phyloP scores from a whole-genome alignment of 257 asterid species.

The Solanum lycopersicoides region DNA sequence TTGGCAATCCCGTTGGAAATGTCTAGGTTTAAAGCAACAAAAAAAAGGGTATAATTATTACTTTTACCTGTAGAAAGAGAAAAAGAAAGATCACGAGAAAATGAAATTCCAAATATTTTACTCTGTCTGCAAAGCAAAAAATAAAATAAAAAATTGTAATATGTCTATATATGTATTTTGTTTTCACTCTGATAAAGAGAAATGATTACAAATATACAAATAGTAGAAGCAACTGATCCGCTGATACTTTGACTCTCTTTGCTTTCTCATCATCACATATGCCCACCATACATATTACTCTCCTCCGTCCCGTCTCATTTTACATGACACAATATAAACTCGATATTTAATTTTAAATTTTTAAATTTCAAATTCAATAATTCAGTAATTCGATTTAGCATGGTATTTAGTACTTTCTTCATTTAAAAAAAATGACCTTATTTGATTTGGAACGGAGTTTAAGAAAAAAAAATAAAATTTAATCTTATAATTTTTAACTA shows the following conservation, averaged over 20 bases:
- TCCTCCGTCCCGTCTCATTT: accelerated
- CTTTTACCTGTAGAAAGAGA: neutral
- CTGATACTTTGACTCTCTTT: neutral
- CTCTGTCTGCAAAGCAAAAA: neutral
- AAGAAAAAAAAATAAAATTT: no score
- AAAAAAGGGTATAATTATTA: neutral
- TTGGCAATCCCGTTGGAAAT: neutral
- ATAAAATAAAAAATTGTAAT: neutral
- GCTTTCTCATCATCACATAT: neutral
- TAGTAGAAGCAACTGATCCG: slow-evolving; percentile 11
- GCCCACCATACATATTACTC: no score
- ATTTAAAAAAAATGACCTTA: no score
- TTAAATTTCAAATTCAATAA: no score
- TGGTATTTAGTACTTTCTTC: no score
- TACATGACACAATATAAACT: no score
- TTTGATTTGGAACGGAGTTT: no score
- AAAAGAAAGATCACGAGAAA: neutral
- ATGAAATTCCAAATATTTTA: neutral
- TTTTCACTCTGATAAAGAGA: neutral
- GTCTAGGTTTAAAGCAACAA: slow-evolving; percentile 1
- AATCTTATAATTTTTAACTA: no score
- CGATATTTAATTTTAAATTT: no score
- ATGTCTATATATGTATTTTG: neutral
- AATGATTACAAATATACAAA: slow-evolving; percentile 22
- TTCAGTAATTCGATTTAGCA: no score